Conservation (phyloP, 805 yeast genomes). For the Kuraishia cidri region DNA sequence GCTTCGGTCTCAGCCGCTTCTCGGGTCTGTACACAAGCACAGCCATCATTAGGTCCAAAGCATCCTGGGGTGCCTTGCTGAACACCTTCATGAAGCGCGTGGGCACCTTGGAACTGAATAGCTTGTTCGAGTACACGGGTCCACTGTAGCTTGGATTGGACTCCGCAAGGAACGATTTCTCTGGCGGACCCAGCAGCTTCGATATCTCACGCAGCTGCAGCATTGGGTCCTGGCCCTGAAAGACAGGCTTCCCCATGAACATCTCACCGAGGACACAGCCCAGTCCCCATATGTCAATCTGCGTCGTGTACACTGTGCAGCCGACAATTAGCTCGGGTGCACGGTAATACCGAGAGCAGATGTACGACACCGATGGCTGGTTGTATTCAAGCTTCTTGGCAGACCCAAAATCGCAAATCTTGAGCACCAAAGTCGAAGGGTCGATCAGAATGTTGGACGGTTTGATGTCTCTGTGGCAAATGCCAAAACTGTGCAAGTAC, state of each 20-base stretch:
- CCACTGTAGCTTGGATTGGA: slow-evolving; percentile 73
- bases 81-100: slow-evolving; percentile 49
- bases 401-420: slow-evolving; percentile 81
- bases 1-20: slow-evolving; percentile 67
- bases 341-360: slow-evolving; percentile 91
- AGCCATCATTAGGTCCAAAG: slow-evolving; percentile 73
- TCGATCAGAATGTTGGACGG: slow-evolving; percentile 77
- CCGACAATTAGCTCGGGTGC: slow-evolving; percentile 97
- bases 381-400: slow-evolving; percentile 72
- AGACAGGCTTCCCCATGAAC: slow-evolving; percentile 87
- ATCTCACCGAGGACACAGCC: slow-evolving; percentile 97
- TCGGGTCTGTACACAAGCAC: slow-evolving; percentile 90
- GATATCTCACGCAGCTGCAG: slow-evolving; percentile 87
- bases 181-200: slow-evolving; percentile 86
- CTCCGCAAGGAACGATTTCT: slow-evolving; percentile 57
- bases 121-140: slow-evolving; percentile 46
- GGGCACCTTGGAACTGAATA: slow-evolving; percentile 2
- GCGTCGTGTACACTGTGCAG: slow-evolving; percentile 75
- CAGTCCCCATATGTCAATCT: slow-evolving; percentile 95
- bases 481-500: slow-evolving; percentile 71
- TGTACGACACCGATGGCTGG: slow-evolving; percentile 89
- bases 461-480: slow-evolving; percentile 78
- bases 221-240: slow-evolving; percentile 87
- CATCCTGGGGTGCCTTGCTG: slow-evolving; percentile 74
- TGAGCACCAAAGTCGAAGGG: slow-evolving; percentile 55